phyloP scores from a whole-genome alignment of 164 flowering plant species.

The Cinnamomum chago region DNA sequence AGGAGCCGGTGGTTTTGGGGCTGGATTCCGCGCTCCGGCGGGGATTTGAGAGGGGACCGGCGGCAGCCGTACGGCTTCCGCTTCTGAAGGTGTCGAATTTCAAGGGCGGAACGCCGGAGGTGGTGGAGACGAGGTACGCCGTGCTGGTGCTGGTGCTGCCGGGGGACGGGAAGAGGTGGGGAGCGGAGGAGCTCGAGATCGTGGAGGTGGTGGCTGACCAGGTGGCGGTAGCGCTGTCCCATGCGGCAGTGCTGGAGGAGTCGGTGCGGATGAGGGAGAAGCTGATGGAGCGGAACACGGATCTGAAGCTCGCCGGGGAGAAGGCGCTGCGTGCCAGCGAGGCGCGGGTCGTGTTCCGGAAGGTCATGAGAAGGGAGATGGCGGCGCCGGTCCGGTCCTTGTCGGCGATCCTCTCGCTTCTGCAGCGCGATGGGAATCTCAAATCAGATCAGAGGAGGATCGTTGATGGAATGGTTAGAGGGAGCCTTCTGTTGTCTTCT shows the following conservation, averaged over 20 bases:
- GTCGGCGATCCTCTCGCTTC: conserved; percentile 45
- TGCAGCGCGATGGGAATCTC: conserved; percentile 33
- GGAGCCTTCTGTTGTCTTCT: conserved; percentile 43
- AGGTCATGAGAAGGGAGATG: conserved; percentile 60
- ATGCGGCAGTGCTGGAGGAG: conserved; percentile 69
- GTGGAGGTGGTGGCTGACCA: conserved; percentile 34
- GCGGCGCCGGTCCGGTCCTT: conserved; percentile 52
- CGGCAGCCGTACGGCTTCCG: conserved; percentile 31
- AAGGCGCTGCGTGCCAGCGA: conserved; percentile 58
- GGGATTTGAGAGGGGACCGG: conserved; percentile 10
- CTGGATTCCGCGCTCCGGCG: conserved; percentile 13
- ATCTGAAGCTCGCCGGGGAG: conserved; percentile 37
- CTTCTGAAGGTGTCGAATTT: conserved; percentile 30
- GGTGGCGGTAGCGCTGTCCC: conserved; percentile 67
- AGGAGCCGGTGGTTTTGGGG: conserved; percentile 17
- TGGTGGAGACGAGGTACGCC: conserved; percentile 18
- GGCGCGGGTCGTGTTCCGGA: conserved; percentile 48
- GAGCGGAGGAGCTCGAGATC: conserved; percentile 24
- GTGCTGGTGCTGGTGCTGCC: conserved; percentile 28
- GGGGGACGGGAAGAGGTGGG: conserved; percentile 14
- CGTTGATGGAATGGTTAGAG: conserved; percentile 48
- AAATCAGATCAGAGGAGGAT: conserved; percentile 28
- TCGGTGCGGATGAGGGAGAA: conserved; percentile 49
- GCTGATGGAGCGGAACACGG: conserved; percentile 46
- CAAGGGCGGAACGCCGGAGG: conserved; percentile 28